Percentiles rank a stretch among this genome's conserved stretches.
Conservation (phyloP, 352 stramenopile genomes). For the Phytophthora europaea region DNA sequence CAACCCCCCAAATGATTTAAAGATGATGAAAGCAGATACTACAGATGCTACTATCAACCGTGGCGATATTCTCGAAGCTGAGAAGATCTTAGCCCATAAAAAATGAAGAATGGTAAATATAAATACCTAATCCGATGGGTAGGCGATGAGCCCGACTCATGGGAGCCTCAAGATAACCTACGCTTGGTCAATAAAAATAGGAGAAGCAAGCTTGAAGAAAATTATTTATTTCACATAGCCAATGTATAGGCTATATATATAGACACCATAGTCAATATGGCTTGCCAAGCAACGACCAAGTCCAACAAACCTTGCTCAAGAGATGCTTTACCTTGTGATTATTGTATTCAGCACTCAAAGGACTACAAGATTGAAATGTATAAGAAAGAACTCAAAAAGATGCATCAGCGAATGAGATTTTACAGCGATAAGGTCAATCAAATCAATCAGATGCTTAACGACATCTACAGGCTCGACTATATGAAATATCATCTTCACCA, state of each 20-base stretch:
- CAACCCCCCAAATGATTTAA: constrained; percentile 32
- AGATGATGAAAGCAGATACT: constrained; percentile 26
- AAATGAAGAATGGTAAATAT: neutral
- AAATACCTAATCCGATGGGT: neutral
- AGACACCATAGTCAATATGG: too few species aligned
- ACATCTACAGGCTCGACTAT: neutral
- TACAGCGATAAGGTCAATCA: neutral
- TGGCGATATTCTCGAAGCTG: constrained; percentile 29
- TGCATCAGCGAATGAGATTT: neutral
- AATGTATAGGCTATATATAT: too few species aligned
- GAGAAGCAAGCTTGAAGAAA: neutral
- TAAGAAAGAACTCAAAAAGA: neutral
- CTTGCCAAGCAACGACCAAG: neutral
- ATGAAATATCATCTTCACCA: too few species aligned
- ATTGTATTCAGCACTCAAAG: neutral
- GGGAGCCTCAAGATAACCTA: neutral
- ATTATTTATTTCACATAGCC: neutral
- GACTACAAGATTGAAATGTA: neutral
- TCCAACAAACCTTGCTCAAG: neutral
- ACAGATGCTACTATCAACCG: constrained; percentile 26
- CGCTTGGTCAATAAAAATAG: neutral
- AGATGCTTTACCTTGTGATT: neutral
- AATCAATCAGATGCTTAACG: neutral
- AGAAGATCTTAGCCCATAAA: constrained; percentile 26
- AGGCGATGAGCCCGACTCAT: neutral